These are phyloP conservation scores for Blastomyces parvus DNA, from an alignment of 2,329 filamentous ascomycete species.

Conservation along the genomic window DNA sequence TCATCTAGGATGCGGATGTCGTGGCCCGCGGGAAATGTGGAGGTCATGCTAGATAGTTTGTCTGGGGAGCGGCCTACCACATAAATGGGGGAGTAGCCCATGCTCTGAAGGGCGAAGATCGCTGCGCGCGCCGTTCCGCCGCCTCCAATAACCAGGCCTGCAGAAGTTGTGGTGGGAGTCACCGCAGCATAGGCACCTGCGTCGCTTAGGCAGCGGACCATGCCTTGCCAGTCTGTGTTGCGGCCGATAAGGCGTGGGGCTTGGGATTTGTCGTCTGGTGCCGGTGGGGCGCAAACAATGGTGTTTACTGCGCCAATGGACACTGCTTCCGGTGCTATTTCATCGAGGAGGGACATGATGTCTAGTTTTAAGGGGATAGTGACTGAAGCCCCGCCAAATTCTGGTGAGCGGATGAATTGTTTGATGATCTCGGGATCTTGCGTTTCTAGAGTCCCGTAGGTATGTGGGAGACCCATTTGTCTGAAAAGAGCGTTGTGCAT, in stretches of 20 bases:
- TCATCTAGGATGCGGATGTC: conserved; percentile 56
- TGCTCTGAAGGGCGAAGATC: conserved; percentile 73
- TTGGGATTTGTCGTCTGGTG: conserved; percentile 33
- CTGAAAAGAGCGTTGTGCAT: conserved; percentile 81
- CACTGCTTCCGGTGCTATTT: conserved; percentile 66
- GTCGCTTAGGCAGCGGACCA: conserved; percentile 66
- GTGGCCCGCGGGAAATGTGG: conserved; percentile 65
- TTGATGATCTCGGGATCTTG: conserved; percentile 51
- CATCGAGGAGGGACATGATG: conserved; percentile 71
- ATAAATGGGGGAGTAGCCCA: conserved; percentile 80
- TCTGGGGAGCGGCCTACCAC: conserved; percentile 65
- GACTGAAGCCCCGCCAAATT: conserved; percentile 88
- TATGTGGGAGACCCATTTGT: conserved; percentile 68
- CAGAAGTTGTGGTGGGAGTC: conserved; percentile 29
- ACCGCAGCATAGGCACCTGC: conserved; percentile 49
- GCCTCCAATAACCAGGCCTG: conserved; percentile 76
- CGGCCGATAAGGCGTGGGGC: conserved; percentile 59
- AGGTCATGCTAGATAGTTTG: conserved; percentile 58
- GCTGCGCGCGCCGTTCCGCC: conserved; percentile 89
- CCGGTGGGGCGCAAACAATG: conserved; percentile 53
- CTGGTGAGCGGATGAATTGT: conserved; percentile 55
- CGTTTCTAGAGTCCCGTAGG: conserved; percentile 71
- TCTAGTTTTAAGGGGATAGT: conserved; percentile 93
- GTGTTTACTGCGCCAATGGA: conserved; percentile 93
- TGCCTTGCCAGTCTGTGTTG: conserved; percentile 95